These are phyloP conservation scores for Tetratostichococcus sp. DNA, from an alignment of 139 green algal genomes.

Conservation along the genomic window DNA sequence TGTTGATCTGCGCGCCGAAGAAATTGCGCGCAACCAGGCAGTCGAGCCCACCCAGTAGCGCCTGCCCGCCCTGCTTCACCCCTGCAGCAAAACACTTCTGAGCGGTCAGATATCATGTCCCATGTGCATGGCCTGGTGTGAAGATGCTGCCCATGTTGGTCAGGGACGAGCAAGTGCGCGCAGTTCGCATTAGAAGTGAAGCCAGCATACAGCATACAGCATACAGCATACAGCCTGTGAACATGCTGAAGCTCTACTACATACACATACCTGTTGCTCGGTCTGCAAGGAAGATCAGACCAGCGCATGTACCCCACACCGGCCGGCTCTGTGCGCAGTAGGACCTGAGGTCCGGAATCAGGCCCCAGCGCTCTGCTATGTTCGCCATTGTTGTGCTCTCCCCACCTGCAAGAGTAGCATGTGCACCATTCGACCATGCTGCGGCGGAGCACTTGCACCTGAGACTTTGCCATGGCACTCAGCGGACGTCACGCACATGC, in stretches of 20 bases:
- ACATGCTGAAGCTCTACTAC: neutral
- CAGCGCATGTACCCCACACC: slow-evolving; percentile 97
- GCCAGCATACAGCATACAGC: too few relatives aligned
- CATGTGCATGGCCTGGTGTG: too few relatives aligned
- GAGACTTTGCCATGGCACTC: too few relatives aligned
- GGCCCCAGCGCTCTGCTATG: slow-evolving; percentile 81
- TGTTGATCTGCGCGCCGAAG: slow-evolving; percentile 95
- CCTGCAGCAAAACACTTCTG: slow-evolving; percentile 50
- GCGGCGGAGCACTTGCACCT: neutral
- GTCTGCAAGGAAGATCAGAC: slow-evolving; percentile 96
- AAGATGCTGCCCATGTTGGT: too few relatives aligned
- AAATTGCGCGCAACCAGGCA: slow-evolving; percentile 94
- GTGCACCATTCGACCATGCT: too few relatives aligned
- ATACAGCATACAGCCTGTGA: too few relatives aligned
- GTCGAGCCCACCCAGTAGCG: slow-evolving; percentile 89
- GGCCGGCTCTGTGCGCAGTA: slow-evolving; percentile 55
- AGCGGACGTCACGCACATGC: too few relatives aligned
- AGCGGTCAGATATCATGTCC: too few relatives aligned
- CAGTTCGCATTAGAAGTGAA: too few relatives aligned
- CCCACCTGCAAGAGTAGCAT: slow-evolving; percentile 45
- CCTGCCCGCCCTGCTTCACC: slow-evolving; percentile 90
- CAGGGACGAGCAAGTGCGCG: too few relatives aligned
- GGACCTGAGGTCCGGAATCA: slow-evolving; percentile 68
- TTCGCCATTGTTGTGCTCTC: slow-evolving; percentile 94
- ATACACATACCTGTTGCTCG: slow-evolving; percentile 19